Conservation (phyloP, 2,329 filamentous ascomycete species). For the Cercospora beticola region DNA sequence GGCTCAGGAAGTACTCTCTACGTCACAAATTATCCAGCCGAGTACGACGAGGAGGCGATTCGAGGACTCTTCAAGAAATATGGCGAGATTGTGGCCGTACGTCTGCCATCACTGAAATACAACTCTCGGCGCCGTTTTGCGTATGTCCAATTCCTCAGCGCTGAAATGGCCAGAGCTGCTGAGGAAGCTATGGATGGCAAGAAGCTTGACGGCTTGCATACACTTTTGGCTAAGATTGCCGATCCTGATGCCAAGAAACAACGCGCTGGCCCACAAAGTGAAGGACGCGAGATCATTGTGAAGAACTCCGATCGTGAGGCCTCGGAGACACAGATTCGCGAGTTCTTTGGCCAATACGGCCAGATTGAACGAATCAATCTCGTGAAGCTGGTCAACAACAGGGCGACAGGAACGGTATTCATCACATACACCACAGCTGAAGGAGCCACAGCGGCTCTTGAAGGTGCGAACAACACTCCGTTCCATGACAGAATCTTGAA, state of each 20-base stretch:
- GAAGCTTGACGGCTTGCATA: slow-evolving; percentile 65
- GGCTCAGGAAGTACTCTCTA: slow-evolving; percentile 81
- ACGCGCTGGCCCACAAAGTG: slow-evolving; percentile 76
- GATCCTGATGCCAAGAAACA: slow-evolving; percentile 76
- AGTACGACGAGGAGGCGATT: slow-evolving; percentile 69
- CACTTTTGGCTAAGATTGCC: slow-evolving; percentile 77
- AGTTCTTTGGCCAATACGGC: slow-evolving; percentile 74
- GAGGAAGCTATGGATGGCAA: slow-evolving; percentile 73
- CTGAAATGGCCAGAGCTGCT: slow-evolving; percentile 62
- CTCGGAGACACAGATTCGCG: slow-evolving; percentile 68
- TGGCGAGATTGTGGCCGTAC: slow-evolving; percentile 79
- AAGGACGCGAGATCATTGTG: slow-evolving; percentile 82
- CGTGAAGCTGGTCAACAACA: slow-evolving; percentile 65
- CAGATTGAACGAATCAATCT: slow-evolving; percentile 71
- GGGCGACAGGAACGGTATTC: slow-evolving; percentile 76
- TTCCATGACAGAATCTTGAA: slow-evolving; percentile 39
- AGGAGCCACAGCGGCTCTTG: slow-evolving; percentile 37
- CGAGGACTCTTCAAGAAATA: slow-evolving; percentile 67
- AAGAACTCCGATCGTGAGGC: slow-evolving; percentile 76
- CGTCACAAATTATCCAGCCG: slow-evolving; percentile 83
- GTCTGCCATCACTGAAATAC: slow-evolving; percentile 87
- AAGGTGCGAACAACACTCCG: slow-evolving; percentile 37
- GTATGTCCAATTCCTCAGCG: slow-evolving; percentile 82
- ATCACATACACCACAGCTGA: slow-evolving; percentile 67
- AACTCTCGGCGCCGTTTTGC: slow-evolving; percentile 90